Percentiles rank a stretch among this genome's conserved stretches.
Evolutionary conservation across 2,329 filamentous ascomycete species (phyloP).

Genomic region (Fusarium ramigenum): DNA sequence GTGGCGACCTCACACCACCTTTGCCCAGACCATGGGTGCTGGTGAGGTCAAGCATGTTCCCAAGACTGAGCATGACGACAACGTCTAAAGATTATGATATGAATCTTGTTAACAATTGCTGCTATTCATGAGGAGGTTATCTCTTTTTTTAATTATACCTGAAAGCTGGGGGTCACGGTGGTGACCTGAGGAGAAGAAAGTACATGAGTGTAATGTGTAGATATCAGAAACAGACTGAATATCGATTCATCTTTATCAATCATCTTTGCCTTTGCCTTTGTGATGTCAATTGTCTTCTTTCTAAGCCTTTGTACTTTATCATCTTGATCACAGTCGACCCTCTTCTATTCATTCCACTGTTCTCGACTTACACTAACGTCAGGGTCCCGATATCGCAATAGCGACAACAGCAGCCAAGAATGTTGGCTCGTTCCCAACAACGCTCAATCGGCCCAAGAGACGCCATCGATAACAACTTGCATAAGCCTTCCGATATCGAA

Average conservation of each 20-base stretch:
- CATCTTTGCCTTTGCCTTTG: neutral
- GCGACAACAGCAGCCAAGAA: neutral
- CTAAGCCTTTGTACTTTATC: neutral
- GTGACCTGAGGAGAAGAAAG: neutral
- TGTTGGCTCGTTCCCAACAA: neutral
- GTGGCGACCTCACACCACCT: conserved; percentile 79
- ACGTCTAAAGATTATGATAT: conserved; percentile 40
- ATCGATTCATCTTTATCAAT: conserved; percentile 5
- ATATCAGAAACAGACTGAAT: conserved; percentile 38
- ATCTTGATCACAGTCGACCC: neutral
- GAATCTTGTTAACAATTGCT: neutral
- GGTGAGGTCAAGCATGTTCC: conserved; percentile 42
- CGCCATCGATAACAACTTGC: fast-evolving
- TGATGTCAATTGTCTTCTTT: neutral
- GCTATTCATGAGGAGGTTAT: conserved; percentile 4
- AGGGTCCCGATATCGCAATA: neutral
- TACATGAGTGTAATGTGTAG: conserved; percentile 37
- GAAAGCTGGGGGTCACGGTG: neutral
- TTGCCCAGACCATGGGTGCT: conserved; percentile 58
- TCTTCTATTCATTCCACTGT: neutral
- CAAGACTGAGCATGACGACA: conserved; percentile 45
- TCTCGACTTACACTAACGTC: neutral
- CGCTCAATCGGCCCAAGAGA: no score
- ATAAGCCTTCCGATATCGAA: neutral
- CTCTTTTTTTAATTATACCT: conserved; percentile 25